Conservation (phyloP, 2,329 filamentous ascomycete genomes). For the Knufia fluminis region DNA sequence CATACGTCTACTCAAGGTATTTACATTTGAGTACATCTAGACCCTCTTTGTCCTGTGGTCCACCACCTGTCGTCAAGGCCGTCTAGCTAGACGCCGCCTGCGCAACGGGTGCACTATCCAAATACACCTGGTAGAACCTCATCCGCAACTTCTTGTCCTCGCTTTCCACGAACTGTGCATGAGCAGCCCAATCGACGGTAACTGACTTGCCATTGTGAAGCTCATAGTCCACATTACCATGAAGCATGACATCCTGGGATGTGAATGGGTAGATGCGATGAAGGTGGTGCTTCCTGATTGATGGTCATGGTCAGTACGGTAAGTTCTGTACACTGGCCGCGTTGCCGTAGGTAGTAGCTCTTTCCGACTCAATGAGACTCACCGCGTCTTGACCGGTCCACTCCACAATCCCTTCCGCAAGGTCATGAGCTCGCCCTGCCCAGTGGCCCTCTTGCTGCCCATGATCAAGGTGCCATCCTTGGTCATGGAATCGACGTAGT, state of each 20-base stretch:
- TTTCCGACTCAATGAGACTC: conserved; percentile 40
- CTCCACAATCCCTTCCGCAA: conserved; percentile 45
- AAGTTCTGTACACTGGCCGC: conserved; percentile 18
- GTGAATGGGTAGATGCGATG: conserved; percentile 44
- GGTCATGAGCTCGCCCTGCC: conserved; percentile 41
- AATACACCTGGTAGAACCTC: conserved; percentile 25
- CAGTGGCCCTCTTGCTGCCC: conserved; percentile 39
- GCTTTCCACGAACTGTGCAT: conserved; percentile 21
- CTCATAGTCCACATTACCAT: conserved; percentile 44
- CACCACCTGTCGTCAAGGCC: too few relatives aligned
- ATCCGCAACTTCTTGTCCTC: conserved; percentile 19
- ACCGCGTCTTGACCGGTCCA: conserved; percentile 36
- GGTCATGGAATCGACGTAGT: conserved; percentile 42
- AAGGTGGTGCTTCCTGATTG: conserved; percentile 16
- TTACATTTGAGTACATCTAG: too few relatives aligned
- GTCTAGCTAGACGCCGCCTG: conserved; percentile 3
- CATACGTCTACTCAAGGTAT: too few relatives aligned
- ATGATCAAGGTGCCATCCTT: conserved; percentile 44
- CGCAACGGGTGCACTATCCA: conserved; percentile 16
- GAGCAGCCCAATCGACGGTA: conserved; percentile 45
- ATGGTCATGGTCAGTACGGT: conserved; percentile 3
- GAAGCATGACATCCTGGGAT: conserved; percentile 45
- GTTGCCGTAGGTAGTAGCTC: too few relatives aligned
- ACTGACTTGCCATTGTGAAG: conserved; percentile 42
- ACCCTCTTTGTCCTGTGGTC: too few relatives aligned